Percentiles rank a stretch among this genome's conserved stretches.
Conservation (phyloP, 495 filamentous ascomycete genomes). For the Hypoxylon lienhwacheense region DNA sequence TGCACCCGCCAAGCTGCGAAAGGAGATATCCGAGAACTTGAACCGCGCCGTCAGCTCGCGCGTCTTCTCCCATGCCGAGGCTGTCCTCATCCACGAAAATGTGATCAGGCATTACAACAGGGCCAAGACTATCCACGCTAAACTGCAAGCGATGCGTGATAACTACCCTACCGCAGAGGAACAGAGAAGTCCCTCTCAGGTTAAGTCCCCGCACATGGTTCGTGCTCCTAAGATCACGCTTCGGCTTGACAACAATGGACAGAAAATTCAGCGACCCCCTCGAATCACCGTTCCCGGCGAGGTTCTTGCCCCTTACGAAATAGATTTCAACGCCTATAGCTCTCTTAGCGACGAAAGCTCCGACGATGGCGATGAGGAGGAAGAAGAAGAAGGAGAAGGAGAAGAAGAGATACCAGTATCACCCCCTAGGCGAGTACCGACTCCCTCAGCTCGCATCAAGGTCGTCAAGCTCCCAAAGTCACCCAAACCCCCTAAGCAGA, state of each 20-base stretch:
- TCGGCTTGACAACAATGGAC: slow-evolving; percentile 59
- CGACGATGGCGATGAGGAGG: slow-evolving; percentile 39
- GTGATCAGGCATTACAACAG: slow-evolving; percentile 77
- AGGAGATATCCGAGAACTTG: slow-evolving; percentile 72
- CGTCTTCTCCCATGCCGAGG: slow-evolving; percentile 78
- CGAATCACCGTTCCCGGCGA: slow-evolving; percentile 61
- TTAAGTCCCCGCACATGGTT: slow-evolving; percentile 58
- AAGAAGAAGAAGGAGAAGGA: too few species aligned
- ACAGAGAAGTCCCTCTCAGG: slow-evolving; percentile 54
- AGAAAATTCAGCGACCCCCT: slow-evolving; percentile 47
- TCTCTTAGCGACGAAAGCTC: slow-evolving; percentile 50
- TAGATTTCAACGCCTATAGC: slow-evolving; percentile 55
- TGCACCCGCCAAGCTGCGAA: slow-evolving; percentile 61
- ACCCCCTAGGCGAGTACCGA: slow-evolving; percentile 38
- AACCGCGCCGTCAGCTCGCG: slow-evolving; percentile 74
- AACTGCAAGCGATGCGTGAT: slow-evolving; percentile 73
- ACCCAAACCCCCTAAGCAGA: slow-evolving; percentile 45
- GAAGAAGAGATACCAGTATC: slow-evolving; percentile 32
- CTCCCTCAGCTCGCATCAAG: slow-evolving; percentile 46
- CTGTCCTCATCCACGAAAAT: slow-evolving; percentile 74
- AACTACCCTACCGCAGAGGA: slow-evolving; percentile 53
- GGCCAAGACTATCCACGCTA: slow-evolving; percentile 73
- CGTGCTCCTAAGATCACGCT: slow-evolving; percentile 66
- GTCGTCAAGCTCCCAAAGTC: slow-evolving; percentile 45
- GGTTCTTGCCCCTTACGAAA: slow-evolving; percentile 60